Conservation (phyloP, 208 protist genomes). For the Crithidia brevicula region DNA sequence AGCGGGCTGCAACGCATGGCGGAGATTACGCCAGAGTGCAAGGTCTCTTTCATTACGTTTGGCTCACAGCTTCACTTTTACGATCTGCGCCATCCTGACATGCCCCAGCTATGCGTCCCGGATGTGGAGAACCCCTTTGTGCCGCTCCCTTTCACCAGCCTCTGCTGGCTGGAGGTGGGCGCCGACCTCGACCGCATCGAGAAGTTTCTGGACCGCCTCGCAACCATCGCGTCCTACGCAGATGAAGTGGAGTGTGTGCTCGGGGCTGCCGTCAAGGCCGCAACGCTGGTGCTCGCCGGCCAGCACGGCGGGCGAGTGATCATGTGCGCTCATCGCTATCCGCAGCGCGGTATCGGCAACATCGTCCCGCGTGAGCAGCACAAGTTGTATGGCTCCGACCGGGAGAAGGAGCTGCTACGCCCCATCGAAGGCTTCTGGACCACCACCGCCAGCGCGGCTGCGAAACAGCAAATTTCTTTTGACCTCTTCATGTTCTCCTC, state of each 20-base stretch:
- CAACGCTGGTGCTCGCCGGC: slow-evolving; percentile 77
- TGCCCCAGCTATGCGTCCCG: slow-evolving; percentile 82
- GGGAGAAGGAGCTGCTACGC: slow-evolving; percentile 85
- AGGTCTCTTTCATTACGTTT: slow-evolving; percentile 91
- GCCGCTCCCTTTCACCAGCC: slow-evolving; percentile 86
- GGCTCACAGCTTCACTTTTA: slow-evolving; percentile 91
- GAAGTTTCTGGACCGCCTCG: slow-evolving; percentile 62
- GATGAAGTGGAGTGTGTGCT: slow-evolving; percentile 68
- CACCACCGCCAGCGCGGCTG: slow-evolving; percentile 63
- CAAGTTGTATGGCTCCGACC: slow-evolving; percentile 83
- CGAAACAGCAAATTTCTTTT: slow-evolving; percentile 86
- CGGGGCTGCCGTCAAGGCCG: slow-evolving; percentile 82
- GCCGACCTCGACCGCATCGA: slow-evolving; percentile 63
- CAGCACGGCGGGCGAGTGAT: slow-evolving; percentile 83
- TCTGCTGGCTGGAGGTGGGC: slow-evolving; percentile 90
- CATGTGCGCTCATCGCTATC: slow-evolving; percentile 54
- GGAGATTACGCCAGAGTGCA: slow-evolving; percentile 60
- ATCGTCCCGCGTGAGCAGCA: slow-evolving; percentile 82
- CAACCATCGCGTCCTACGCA: slow-evolving; percentile 42
- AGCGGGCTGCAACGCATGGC: slow-evolving; percentile 77
- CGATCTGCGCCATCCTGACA: slow-evolving; percentile 72
- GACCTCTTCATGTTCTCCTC: slow-evolving; percentile 89
- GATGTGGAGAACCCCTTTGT: slow-evolving; percentile 91
- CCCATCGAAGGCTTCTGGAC: slow-evolving; percentile 88
- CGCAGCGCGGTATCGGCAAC: slow-evolving; percentile 68